A percentile compares a stretch with the other conserved stretches of the same genome.
These are phyloP conservation scores for Lithohypha guttulata DNA, from an alignment of 2,329 filamentous ascomycete genomes.

Conservation along the genomic window DNA sequence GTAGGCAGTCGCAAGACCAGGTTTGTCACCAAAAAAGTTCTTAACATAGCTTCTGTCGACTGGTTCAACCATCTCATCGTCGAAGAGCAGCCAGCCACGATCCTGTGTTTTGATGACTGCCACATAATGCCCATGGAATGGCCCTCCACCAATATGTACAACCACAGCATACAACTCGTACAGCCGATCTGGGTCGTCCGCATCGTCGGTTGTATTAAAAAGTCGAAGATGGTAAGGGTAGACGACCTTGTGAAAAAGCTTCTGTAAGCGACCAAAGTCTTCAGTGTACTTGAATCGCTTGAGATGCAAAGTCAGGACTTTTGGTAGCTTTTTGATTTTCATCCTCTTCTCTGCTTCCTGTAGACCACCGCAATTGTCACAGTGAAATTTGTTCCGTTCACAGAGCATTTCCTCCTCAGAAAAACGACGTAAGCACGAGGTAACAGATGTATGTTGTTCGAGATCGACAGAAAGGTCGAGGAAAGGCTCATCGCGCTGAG, in stretches of 20 bases:
- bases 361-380: constrained; percentile 88
- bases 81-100: constrained; percentile 88
- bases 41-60: constrained; percentile 93
- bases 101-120: constrained; percentile 97
- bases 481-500: constrained; percentile 90
- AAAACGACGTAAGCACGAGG: constrained; percentile 87
- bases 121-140: constrained; percentile 95
- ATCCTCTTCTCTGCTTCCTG: constrained; percentile 98
- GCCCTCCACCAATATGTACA: constrained; percentile 91
- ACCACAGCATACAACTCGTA: constrained; percentile 97
- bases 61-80: constrained; percentile 97
- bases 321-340: constrained; percentile 94
- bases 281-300: constrained; percentile 99
- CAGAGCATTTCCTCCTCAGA: constrained; percentile 98
- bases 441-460: constrained; percentile 90
- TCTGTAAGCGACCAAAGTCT: constrained; percentile 83
- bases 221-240: constrained; percentile 94
- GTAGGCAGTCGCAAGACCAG: constrained; percentile 85
- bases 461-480: constrained; percentile 92
- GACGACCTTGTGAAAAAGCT: constrained; percentile 91
- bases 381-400: constrained; percentile 97
- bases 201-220: constrained; percentile 95
- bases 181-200: constrained; percentile 80
- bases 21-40: constrained; percentile 93
- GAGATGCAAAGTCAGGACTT: constrained; percentile 80